phyloP scores from a whole-genome alignment of 208 protist genomes.

The Leishmania tropica region DNA sequence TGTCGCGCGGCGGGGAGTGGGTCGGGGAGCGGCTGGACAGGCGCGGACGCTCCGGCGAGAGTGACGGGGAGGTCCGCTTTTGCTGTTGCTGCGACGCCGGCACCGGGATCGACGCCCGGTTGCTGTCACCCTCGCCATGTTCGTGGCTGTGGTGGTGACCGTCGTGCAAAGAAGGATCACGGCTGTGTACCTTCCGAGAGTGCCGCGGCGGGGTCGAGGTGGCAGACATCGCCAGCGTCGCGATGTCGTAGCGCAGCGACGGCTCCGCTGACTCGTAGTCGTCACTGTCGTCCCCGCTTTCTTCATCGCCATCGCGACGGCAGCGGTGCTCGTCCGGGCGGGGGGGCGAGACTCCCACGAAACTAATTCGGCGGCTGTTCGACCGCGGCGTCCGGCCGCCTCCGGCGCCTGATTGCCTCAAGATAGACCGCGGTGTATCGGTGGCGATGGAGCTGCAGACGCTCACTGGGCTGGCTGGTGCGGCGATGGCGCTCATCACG shows the following conservation, averaged over 20 bases:
- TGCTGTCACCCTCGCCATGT: background rate
- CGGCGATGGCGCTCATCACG: background rate
- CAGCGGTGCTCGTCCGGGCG: background rate
- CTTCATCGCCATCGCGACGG: constrained; percentile 7
- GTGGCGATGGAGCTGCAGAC: constrained; percentile 24
- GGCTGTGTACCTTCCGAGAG: background rate
- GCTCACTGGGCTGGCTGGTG: constrained; percentile 27
- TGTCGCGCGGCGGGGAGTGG: background rate
- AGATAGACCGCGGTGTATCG: constrained; percentile 45
- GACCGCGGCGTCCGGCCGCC: constrained; percentile 7
- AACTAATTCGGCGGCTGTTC: constrained; percentile 35
- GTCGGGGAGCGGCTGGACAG: background rate
- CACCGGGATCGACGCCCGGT: background rate
- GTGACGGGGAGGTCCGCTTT: background rate
- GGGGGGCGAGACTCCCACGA: constrained; percentile 19
- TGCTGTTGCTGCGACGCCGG: background rate
- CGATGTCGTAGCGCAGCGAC: constrained; percentile 33
- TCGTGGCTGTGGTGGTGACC: background rate
- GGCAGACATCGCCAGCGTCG: background rate
- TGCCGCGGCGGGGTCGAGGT: constrained; percentile 1
- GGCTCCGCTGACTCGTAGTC: constrained; percentile 38
- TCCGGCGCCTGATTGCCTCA: constrained; percentile 24
- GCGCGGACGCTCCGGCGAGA: background rate
- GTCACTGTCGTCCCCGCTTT: constrained; percentile 28
- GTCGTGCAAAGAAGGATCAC: background rate